phyloP scores from a whole-genome alignment of 805 yeast genomes.

The Saturnispora diversa region DNA sequence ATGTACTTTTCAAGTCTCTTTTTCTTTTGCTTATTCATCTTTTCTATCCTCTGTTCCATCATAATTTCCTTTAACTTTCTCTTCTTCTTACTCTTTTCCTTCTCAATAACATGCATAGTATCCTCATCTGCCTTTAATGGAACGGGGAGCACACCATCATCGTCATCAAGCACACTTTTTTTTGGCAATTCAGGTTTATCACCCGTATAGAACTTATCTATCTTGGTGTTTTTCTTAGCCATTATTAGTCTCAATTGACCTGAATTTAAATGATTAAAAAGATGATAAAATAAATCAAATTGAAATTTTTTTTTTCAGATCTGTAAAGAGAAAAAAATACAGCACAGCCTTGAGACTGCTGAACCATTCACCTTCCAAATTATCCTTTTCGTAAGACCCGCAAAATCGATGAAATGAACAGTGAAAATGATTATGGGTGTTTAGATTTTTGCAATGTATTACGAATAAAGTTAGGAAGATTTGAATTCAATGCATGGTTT shows the following conservation, averaged over 20 bases:
- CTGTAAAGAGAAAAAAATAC: background rate
- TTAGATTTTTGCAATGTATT: conserved; percentile 54
- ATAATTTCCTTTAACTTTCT: conserved; percentile 52
- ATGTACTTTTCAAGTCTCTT: conserved; percentile 85
- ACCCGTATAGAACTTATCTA: conserved; percentile 5
- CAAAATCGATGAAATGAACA: no score
- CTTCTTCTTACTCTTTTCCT: conserved; percentile 58
- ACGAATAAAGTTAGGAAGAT: conserved; percentile 59
- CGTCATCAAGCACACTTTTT: background rate
- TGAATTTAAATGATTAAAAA: background rate
- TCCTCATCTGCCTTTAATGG: conserved; percentile 21
- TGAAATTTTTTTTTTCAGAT: background rate
- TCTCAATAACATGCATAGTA: conserved; percentile 44
- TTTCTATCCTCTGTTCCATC: conserved; percentile 55
- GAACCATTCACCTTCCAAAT: background rate
- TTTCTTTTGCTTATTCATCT: conserved; percentile 62
- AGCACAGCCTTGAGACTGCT: conserved; percentile 12
- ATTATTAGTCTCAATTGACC: background rate
- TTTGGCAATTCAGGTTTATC: conserved; percentile 3
- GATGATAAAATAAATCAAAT: background rate
- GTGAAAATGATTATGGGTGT: conserved; percentile 49
- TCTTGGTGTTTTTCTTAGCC: conserved; percentile 10
- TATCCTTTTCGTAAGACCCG: no score
- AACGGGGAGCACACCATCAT: background rate
- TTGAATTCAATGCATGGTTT: conserved; percentile 75